Evolutionary conservation across 116 monocot genomes (phyloP).

Genomic region (Zostera marina): DNA sequence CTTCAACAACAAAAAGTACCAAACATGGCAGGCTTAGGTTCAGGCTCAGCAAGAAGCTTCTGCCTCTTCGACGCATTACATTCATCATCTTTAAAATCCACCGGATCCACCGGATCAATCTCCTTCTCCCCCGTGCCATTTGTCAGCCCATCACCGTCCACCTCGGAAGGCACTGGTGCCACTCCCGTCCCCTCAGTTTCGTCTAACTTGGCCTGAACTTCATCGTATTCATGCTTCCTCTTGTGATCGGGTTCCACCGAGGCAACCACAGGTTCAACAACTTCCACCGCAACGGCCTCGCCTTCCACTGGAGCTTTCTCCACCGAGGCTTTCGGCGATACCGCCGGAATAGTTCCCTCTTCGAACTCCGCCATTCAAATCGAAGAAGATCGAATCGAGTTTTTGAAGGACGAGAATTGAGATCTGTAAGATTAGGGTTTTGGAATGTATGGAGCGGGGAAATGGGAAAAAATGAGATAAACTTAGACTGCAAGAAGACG

Average conservation of each 20-base stretch:
- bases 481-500: no score
- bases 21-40: not conserved
- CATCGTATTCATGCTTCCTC: slow-evolving; percentile 7
- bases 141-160: not conserved
- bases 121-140: not conserved
- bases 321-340: not conserved
- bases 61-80: slow-evolving; percentile 1
- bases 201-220: not conserved
- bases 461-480: no score
- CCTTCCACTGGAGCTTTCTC: not conserved
- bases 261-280: not conserved
- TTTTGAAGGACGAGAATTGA: no score
- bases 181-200: not conserved
- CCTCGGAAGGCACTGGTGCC: not conserved
- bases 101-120: not conserved
- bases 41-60: not conserved
- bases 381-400: no score
- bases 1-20: not conserved
- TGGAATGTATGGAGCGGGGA: no score
- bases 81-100: not conserved
- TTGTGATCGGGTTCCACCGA: not conserved
- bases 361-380: slow-evolving; percentile 2
- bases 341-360: not conserved
- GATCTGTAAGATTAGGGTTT: not conserved
- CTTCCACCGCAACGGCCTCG: not conserved